Percentiles rank a stretch among this genome's conserved stretches.
Evolutionary conservation across 805 yeast species (phyloP).

Genomic region (Ogataea trehalophila): DNA sequence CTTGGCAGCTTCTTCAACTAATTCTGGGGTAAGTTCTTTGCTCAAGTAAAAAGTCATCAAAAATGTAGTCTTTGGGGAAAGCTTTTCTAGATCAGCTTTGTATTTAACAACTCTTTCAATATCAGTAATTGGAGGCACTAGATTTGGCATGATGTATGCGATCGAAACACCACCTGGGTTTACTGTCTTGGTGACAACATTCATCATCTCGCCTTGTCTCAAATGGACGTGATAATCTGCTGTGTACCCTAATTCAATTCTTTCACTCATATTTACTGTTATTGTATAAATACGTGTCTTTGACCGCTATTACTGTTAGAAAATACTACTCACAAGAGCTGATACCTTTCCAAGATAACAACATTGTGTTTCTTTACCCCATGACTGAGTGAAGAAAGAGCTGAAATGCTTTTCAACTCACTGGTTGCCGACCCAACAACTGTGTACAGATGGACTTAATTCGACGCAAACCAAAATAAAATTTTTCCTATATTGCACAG

Average conservation of each 20-base stretch:
- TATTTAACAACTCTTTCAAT: constrained; percentile 68
- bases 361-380: no score
- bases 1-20: constrained; percentile 73
- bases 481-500: no score
- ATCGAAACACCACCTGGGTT: constrained; percentile 86
- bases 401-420: no score
- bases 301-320: background rate
- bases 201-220: constrained; percentile 92
- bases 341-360: no score
- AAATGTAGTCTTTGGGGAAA: constrained; percentile 81
- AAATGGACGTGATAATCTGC: constrained; percentile 96
- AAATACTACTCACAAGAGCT: background rate
- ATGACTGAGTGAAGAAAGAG: no score
- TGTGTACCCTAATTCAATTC: constrained; percentile 58
- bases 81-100: constrained; percentile 52
- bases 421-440: no score
- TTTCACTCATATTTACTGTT: constrained; percentile 1
- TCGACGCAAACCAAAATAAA: no score
- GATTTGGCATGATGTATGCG: constrained; percentile 94
- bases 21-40: constrained; percentile 76
- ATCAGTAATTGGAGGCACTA: constrained; percentile 87
- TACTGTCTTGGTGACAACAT: constrained; percentile 84
- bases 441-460: no score
- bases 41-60: constrained; percentile 87
- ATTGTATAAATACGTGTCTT: background rate